phyloP scores from a whole-genome alignment of 495 filamentous ascomycete genomes.

The Penicillium angulare region DNA sequence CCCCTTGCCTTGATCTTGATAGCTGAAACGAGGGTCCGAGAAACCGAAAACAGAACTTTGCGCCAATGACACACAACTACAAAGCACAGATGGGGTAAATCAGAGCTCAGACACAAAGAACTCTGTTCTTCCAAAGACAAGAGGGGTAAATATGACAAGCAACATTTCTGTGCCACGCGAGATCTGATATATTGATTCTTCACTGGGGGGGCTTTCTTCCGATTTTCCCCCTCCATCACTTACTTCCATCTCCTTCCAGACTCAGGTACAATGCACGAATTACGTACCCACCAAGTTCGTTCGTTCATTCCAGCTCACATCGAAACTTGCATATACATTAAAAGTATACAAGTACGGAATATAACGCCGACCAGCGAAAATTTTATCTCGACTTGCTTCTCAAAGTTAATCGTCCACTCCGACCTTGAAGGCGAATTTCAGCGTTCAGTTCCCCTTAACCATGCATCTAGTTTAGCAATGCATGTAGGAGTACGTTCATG shows the following conservation, averaged over 20 bases:
- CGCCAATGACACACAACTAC: conserved; percentile 1
- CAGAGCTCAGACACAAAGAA: background rate
- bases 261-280: background rate
- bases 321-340: too few species aligned
- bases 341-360: too few species aligned
- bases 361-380: too few species aligned
- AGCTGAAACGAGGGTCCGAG: conserved; percentile 16
- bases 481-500: background rate
- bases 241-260: background rate
- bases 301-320: too few species aligned
- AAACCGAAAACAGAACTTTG: background rate
- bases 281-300: too few species aligned
- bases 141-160: conserved; percentile 4
- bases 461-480: background rate
- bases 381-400: too few species aligned
- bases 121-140: background rate
- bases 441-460: background rate
- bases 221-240: background rate
- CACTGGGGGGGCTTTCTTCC: background rate
- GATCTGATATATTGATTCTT: conserved; percentile 12
- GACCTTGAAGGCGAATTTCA: background rate
- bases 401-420: too few species aligned
- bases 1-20: conserved; percentile 14
- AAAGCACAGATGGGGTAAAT: conserved; percentile 8
- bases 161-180: conserved; percentile 7